Evolutionary conservation across 805 yeast species (phyloP), one percentile per base, ranked within the genome.

Genomic region (Yarrowia sp.): DNA sequence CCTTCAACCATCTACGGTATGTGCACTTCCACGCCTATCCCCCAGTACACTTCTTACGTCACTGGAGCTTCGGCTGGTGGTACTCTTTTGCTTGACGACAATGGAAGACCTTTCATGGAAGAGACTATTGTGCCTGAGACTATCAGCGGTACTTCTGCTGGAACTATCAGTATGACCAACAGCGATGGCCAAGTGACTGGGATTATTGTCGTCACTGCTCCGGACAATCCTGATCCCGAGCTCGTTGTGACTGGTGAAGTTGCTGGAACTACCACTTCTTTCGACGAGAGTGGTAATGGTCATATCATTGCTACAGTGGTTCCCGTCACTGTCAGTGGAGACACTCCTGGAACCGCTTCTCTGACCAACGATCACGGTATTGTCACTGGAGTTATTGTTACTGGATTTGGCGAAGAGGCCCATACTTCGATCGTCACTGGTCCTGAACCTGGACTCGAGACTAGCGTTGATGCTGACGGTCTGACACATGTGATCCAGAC

Each of bases 21-120:
- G 16, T 53, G 59, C 11, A 1, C 7, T 1, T 38, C 45, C 11
- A 53, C 59, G 19, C 59, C 59, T 4, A 40, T 53, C 10, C 59
- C 59, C 3, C 59, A 53, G 45, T 53, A 53, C 59, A 53, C 59
- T 19, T 53, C 59, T 40, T 5, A 19, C 7, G 59, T 40, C 4
- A 40, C 45, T 22, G 59, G 59, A 1, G 8, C n/a, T 2, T 7
- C 45, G 5, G 4, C 45, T 14, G 59, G 59, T 7, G 14, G 5
- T 0, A 4, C 19, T 3, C 40, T 45, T 22, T 12, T 14, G 8
- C 3, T 22, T 8, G 59, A 53, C 4, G 59, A 19, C 8, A 53
- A 38, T 7, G 35, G 45, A 22, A 15, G 45, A 12, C 59, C 45
- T 11, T 53, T 11, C 22, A 7, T 19, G 3, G 35, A 35, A 16